These are phyloP conservation scores for Excoecaria cochinchinensis DNA, from an alignment of 345 rosid species.

Conservation along the genomic window DNA sequence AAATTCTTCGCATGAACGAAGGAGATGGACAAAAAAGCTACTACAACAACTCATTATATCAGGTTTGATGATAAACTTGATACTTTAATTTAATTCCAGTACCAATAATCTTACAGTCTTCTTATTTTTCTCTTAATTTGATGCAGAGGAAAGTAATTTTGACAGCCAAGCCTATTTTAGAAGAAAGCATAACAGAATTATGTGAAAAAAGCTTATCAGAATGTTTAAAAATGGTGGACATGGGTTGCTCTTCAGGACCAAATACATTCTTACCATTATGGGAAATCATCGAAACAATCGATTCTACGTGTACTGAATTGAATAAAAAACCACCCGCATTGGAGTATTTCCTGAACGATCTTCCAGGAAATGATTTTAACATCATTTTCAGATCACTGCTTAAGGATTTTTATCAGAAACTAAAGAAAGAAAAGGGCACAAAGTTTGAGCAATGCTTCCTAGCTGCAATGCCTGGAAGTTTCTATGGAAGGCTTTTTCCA, in stretches of 20 bases:
- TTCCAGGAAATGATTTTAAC: conserved; percentile 49
- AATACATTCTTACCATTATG: conserved; percentile 29
- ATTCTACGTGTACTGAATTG: background rate
- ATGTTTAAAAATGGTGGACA: conserved; percentile 23
- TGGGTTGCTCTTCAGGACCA: conserved; percentile 53
- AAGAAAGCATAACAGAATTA: background rate
- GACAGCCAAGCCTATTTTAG: conserved; percentile 1
- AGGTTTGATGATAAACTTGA: background rate
- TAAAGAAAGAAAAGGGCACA: background rate
- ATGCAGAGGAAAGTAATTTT: background rate
- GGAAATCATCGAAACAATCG: conserved; percentile 18
- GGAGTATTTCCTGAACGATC: conserved; percentile 46
- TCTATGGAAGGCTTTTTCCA: conserved; percentile 51
- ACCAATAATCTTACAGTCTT: background rate
- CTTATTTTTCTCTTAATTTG: background rate
- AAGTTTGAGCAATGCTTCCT: conserved; percentile 22
- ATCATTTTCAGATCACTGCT: conserved; percentile 26
- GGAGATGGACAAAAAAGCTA: conserved; percentile 10
- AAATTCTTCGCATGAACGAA: conserved; percentile 2
- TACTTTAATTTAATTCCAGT: too few relatives aligned
- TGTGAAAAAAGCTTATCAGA: background rate
- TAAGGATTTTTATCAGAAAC: conserved; percentile 20
- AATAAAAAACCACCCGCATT: conserved; percentile 24
- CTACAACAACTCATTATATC: conserved; percentile 3
- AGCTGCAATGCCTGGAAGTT: conserved; percentile 48